Conservation (phyloP, 2,329 filamentous ascomycete species). For the Botrytis deweyae region DNA sequence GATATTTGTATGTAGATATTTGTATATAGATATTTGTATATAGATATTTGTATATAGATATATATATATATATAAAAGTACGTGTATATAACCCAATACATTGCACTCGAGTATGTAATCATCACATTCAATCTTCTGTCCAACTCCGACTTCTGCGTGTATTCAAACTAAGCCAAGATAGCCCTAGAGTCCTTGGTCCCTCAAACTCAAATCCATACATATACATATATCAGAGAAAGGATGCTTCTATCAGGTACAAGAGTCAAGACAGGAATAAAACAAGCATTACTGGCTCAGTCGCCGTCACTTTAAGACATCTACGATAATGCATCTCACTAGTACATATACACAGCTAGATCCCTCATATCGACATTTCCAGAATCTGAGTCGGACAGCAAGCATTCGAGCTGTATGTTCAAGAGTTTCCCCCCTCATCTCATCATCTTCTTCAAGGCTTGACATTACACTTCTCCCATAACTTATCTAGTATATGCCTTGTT, state of each 20-base stretch:
- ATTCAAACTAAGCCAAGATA: neutral
- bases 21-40: neutral
- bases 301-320: neutral
- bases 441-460: neutral
- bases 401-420: neutral
- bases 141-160: neutral
- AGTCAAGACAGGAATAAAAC: neutral
- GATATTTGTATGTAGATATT: rapidly evolving
- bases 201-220: neutral
- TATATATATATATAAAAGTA: no score
- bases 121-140: neutral
- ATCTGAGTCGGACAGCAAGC: neutral
- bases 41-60: neutral
- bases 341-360: neutral
- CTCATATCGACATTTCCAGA: neutral
- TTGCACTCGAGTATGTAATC: neutral
- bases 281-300: neutral
- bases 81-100: no score
- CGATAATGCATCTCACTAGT: neutral
- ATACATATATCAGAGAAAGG: neutral
- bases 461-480: neutral
- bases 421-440: neutral
- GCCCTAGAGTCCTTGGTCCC: neutral
- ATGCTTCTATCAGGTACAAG: neutral
- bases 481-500: neutral